Evolutionary conservation across 768 basidiomycete species (phyloP), one percentile per base, ranked within the genome.

Genomic region (Cystofilobasidium macerans): DNA sequence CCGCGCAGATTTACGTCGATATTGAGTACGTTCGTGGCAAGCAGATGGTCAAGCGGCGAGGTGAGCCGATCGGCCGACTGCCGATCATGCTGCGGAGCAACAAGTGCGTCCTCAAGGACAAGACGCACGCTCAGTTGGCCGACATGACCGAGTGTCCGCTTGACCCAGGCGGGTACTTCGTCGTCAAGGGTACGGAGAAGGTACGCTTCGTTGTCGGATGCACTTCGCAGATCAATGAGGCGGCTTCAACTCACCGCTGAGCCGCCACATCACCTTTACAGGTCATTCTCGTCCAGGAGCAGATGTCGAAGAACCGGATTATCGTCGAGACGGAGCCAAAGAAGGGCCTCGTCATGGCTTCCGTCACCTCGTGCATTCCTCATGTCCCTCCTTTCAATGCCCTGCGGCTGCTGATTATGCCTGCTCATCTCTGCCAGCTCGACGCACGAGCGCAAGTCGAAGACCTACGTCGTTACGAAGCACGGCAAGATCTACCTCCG

Each of bases 121-220:
- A 83, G 71, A 83, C 78, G 30, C 87, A 89, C 62, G 81, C 83
- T 18, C 84, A 93, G 70, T 80, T 98, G 28, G 95, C 95, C n/a
- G 81, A 84, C 43, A 93, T 97, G 90, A 85, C 83, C 14, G 95
- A 99, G 77, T 99, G 95, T 76, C 95, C 95, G 3, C 81, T 98
- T 66, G 95, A 99, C 78, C 94, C 95, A 14, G 95, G 95, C n/a
- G 95, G 95, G 4, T 98, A 98, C 75, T 99, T 99, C 76, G 87
- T 99, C 66, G 95, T 99, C 60, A 97, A 93, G 77, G 94, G 94
- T 42, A 99, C 94, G 48, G 94, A 99, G 78, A 99, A 98, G 78
- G 69, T 69, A 42, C 56, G 58, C 24, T n/a, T 51, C 14, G n/a
- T 35, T 26, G 18, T 8, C 12, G 6, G 33, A 16, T 12, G 45